Evolutionary conservation across 2,329 filamentous ascomycete genomes (phyloP).

Genomic region (Aspergillus sp.): DNA sequence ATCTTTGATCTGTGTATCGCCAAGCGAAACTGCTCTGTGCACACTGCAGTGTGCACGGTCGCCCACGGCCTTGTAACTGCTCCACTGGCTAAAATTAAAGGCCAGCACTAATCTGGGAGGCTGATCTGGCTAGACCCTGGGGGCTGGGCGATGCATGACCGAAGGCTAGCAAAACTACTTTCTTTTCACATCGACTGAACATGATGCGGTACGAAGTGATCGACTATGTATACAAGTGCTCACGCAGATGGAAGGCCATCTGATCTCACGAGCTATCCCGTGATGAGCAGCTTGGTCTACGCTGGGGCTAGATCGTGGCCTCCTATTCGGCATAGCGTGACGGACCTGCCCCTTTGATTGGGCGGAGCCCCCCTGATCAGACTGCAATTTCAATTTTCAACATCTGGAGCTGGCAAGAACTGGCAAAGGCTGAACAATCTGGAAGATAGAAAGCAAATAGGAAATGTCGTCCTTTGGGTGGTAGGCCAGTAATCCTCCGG

Average conservation of each 20-base stretch:
- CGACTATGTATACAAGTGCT: background rate
- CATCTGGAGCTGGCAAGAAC: background rate
- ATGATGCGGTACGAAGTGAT: background rate
- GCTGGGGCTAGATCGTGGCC: background rate
- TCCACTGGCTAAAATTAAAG: constrained; percentile 14
- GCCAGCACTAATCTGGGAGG: background rate
- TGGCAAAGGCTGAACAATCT: background rate
- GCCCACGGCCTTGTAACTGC: constrained; percentile 1
- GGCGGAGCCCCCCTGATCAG: constrained; percentile 1
- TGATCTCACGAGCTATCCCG: background rate
- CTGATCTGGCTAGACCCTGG: constrained; percentile 1
- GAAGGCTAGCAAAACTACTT: background rate
- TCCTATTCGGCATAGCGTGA: background rate
- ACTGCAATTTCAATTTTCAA: background rate
- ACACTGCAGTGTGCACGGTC: background rate
- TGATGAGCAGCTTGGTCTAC: background rate
- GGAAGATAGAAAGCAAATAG: background rate
- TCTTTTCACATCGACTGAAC: background rate
- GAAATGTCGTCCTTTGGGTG: background rate
- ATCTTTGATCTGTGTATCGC: background rate
- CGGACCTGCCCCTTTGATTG: background rate
- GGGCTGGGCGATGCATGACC: background rate
- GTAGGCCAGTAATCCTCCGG: background rate
- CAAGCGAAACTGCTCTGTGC: constrained; percentile 13
- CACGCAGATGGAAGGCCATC: background rate